Conservation (phyloP, 1,139 yeast genomes). For the Diutina sp. region DNA sequence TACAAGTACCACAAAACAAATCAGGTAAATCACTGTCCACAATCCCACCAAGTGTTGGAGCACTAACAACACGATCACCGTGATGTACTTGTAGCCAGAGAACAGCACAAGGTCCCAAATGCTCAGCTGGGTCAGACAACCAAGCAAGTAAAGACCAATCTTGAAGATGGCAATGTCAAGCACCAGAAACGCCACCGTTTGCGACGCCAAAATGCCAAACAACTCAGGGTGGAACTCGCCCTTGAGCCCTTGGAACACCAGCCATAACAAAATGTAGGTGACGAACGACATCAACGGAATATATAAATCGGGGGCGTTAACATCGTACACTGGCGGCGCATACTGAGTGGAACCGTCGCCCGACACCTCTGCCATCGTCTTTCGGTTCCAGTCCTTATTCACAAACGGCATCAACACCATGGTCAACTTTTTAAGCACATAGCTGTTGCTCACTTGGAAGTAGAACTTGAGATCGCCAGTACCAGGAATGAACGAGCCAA, state of each 20-base stretch:
- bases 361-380: constrained; percentile 18
- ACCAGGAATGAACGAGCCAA: constrained; percentile 39
- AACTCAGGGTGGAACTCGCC: constrained; percentile 92
- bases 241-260: constrained; percentile 72
- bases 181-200: constrained; percentile 72
- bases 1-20: constrained; percentile 27
- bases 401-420: constrained; percentile 79
- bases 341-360: constrained; percentile 26
- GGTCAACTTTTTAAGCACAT: constrained; percentile 62
- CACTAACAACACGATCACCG: constrained; percentile 45
- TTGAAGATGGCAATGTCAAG: constrained; percentile 45
- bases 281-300: constrained; percentile 90
- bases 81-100: constrained; percentile 90
- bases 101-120: constrained; percentile 80
- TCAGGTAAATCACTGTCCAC: constrained; percentile 25
- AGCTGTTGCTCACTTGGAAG: constrained; percentile 84
- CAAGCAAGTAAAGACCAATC: constrained; percentile 31
- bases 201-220: constrained; percentile 82
- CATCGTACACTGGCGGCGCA: constrained; percentile 69
- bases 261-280: constrained; percentile 78
- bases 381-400: constrained; percentile 67
- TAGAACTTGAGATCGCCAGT: constrained; percentile 59
- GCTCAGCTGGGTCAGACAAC: constrained; percentile 39
- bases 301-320: constrained; percentile 93
- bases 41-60: constrained; percentile 28